Percentiles rank a stretch among this genome's conserved stretches.
Conservation (phyloP, 2,329 filamentous ascomycete genomes). For the Biscogniauxia mediterranea region DNA sequence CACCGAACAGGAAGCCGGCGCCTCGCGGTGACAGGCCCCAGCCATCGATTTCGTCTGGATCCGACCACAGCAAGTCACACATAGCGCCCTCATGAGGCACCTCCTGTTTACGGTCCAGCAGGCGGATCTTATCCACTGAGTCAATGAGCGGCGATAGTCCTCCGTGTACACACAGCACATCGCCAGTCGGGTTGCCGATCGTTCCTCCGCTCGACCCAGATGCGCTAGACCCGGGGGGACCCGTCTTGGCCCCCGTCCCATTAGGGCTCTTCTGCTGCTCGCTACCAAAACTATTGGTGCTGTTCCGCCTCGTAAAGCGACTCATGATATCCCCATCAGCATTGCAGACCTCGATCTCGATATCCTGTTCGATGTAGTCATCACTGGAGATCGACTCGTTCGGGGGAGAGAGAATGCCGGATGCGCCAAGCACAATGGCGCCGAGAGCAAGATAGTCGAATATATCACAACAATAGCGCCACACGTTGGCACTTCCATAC, state of each 20-base stretch:
- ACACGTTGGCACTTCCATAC: constrained; percentile 95
- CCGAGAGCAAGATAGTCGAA: constrained; percentile 95
- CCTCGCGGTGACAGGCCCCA: constrained; percentile 94
- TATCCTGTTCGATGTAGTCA: constrained; percentile 63
- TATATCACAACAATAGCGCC: constrained; percentile 95
- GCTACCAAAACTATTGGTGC: constrained; percentile 22
- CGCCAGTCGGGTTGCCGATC: constrained; percentile 70
- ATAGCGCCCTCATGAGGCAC: constrained; percentile 98
- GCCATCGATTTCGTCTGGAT: constrained; percentile 95
- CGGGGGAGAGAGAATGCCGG: constrained; percentile 56
- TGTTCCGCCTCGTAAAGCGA: constrained; percentile 57
- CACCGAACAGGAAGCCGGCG: constrained; percentile 92
- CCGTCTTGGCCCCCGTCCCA: constrained; percentile 52
- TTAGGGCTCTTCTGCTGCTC: constrained; percentile 32
- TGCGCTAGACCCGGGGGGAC: constrained; percentile 77
- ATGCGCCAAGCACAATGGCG: constrained; percentile 85
- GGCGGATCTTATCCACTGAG: constrained; percentile 89
- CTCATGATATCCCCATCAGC: constrained; percentile 77
- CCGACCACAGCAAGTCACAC: constrained; percentile 97
- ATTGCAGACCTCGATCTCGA: constrained; percentile 92
- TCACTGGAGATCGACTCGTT: constrained; percentile 46
- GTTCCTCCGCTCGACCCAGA: constrained; percentile 65
- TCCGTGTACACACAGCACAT: constrained; percentile 93
- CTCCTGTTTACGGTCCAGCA: constrained; percentile 95
- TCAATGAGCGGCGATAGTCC: constrained; percentile 90